Evolutionary conservation across 129 eudicot species (phyloP), one percentile per base, ranked within the genome.

Genomic region (Rutidosis leptorrhynchoides): DNA sequence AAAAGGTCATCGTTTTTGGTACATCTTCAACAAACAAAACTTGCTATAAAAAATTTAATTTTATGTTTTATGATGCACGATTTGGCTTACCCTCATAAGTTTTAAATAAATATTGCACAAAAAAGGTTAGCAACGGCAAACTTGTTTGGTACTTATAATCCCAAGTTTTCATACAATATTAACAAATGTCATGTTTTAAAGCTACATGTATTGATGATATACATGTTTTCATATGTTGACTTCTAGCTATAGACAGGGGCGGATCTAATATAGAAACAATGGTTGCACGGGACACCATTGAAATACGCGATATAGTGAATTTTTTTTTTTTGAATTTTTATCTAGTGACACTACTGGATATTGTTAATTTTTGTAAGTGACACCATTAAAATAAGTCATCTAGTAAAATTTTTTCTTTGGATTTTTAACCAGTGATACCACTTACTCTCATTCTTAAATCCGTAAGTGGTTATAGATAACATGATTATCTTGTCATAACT

Each of bases 241-340:
- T 40, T 40, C 46, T 40, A 35, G 37, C 40, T 32, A 67, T 37
- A n/a, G n/a, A n/a, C n/a, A n/a, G n/a, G n/a, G n/a, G n/a, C n/a
- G n/a, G n/a, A n/a, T n/a, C n/a, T n/a, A n/a, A n/a, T n/a, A n/a
- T n/a, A n/a, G n/a, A n/a, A n/a, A n/a, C n/a, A n/a, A n/a, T n/a
- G n/a, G n/a, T n/a, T n/a, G n/a, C n/a, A n/a, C n/a, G n/a, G n/a
- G n/a, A n/a, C n/a, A n/a, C n/a, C n/a, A n/a, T n/a, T n/a, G n/a
- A n/a, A n/a, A n/a, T n/a, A n/a, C n/a, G n/a, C n/a, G n/a, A n/a
- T n/a, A n/a, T n/a, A n/a, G n/a, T n/a, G n/a, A n/a, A n/a, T n/a
- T n/a, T n/a, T n/a, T n/a, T n/a, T n/a, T n/a, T n/a, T n/a, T n/a
- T n/a, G n/a, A n/a, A n/a, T n/a, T n/a, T n/a, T n/a, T n/a, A n/a